These are phyloP conservation scores for Cornus controversa DNA, from an alignment of 148 eudicot species.

Conservation along the genomic window DNA sequence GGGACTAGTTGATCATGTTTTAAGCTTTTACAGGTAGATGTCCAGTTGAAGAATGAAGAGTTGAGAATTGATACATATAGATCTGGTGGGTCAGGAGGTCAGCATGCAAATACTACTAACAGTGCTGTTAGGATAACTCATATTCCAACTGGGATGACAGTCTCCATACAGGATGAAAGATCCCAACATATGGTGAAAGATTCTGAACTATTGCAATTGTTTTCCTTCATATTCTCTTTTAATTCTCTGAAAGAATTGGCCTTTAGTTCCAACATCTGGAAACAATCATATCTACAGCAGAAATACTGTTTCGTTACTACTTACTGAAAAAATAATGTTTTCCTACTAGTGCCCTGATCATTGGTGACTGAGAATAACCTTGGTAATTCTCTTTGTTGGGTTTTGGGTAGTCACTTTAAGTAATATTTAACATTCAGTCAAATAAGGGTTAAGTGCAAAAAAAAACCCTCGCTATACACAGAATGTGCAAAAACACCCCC, in stretches of 20 bases:
- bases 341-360: background rate
- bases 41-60: slow-evolving; percentile 75
- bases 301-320: background rate
- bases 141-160: slow-evolving; percentile 72
- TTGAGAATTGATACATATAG: slow-evolving; percentile 87
- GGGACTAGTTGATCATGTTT: slow-evolving; percentile 5
- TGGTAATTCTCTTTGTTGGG: background rate
- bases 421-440: no score
- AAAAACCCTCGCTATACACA: no score
- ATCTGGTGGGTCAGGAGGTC: slow-evolving; percentile 99
- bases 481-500: no score
- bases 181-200: slow-evolving; percentile 77
- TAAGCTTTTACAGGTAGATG: slow-evolving; percentile 70
- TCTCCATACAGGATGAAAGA: slow-evolving; percentile 89
- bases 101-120: slow-evolving; percentile 91
- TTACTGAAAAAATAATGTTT: background rate
- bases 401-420: background rate
- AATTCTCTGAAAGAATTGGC: background rate
- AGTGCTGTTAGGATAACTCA: slow-evolving; percentile 96
- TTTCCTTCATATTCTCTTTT: background rate
- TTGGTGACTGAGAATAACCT: background rate
- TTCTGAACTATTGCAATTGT: background rate
- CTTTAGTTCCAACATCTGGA: background rate
- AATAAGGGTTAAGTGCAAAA: no score
- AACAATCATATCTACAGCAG: background rate